Evolutionary conservation across 2,329 filamentous ascomycete genomes (phyloP), one percentile per base, ranked within the genome.

Genomic region (Chaetomiaceae sp.): DNA sequence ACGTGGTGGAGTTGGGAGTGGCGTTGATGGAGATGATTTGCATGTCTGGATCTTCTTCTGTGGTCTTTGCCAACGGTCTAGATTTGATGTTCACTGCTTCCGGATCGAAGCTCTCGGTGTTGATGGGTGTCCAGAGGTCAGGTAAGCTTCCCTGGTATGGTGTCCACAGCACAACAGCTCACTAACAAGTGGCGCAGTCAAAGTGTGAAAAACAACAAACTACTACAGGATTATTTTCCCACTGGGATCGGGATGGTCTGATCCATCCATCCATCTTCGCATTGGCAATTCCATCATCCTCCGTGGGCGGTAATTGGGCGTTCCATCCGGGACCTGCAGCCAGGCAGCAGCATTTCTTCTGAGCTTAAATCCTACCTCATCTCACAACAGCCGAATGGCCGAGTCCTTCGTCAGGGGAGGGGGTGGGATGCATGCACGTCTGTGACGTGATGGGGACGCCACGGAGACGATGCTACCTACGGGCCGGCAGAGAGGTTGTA

Each of bases 361-460:
- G 47, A 51, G 48, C 51, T 52, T 52, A 42, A 53, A 56, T 56
- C 45, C 54, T 53, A 56, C 54, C 54, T 49, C 55, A 52, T 45
- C 47, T 51, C 22, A 20, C 36, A 17, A 40, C 42, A 11, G 22
- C 19, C 25, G 19, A 33, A 14, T n/a, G 25, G 34, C 27, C 8
- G n/a, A n/a, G n/a, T n/a, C n/a, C n/a, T n/a, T n/a, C n/a, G n/a
- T n/a, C n/a, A n/a, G 31, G 36, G 34, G 29, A 29, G 27, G 11
- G 25, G 34, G 17, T 25, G 19, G 34, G 47, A 29, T 20, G 31
- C 33, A 34, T 55, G 53, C 53, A 53, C 36, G 27, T 31, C 40
- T 47, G 48, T 52, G 44, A 47, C 51, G 37, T 47, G 51, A 37
- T 29, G 25, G 38, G 25, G 33, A 45, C 7, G 9, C 17, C 33